These are phyloP conservation scores for Phytophthora quininea DNA, from an alignment of 352 stramenopile genomes.

Conservation along the genomic window DNA sequence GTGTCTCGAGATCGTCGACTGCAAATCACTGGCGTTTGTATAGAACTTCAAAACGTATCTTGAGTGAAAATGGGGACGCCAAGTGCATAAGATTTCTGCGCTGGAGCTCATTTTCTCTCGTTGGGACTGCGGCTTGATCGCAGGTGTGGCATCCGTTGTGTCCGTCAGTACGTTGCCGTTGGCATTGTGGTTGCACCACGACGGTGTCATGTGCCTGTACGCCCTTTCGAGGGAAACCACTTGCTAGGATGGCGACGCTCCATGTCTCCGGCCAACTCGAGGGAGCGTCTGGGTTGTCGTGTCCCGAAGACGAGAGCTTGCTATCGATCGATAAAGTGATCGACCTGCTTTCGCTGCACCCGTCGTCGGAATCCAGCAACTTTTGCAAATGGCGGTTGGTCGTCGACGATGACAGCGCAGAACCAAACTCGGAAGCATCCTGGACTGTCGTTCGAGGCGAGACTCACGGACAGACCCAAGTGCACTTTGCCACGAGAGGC, in stretches of 20 bases:
- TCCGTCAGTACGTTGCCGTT: too few relatives aligned
- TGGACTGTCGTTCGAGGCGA: slow-evolving; percentile 56
- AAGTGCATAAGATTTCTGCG: too few relatives aligned
- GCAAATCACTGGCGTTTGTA: too few relatives aligned
- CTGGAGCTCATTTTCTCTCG: too few relatives aligned
- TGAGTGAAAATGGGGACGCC: too few relatives aligned
- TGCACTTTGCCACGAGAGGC: slow-evolving; percentile 33
- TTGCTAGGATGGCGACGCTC: slow-evolving; percentile 39
- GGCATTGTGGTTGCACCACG: too few relatives aligned
- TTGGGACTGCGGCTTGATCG: too few relatives aligned
- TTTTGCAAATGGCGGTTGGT: slow-evolving; percentile 62
- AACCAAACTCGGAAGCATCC: not conserved
- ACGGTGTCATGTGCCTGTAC: too few relatives aligned
- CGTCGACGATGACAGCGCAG: slow-evolving; percentile 4
- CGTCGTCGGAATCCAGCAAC: slow-evolving; percentile 42
- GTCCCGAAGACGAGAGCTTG: slow-evolving; percentile 14
- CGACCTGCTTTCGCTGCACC: slow-evolving; percentile 49
- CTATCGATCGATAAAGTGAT: slow-evolving; percentile 34
- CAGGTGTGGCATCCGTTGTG: too few relatives aligned
- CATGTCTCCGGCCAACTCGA: slow-evolving; percentile 60
- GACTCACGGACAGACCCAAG: slow-evolving; percentile 50
- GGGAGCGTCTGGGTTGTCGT: slow-evolving; percentile 42
- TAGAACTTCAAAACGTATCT: too few relatives aligned
- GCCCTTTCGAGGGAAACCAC: too few relatives aligned
- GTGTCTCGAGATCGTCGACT: too few relatives aligned